Evolutionary conservation across 768 basidiomycete genomes (phyloP).

Genomic region (Tephrocybe sp.): DNA sequence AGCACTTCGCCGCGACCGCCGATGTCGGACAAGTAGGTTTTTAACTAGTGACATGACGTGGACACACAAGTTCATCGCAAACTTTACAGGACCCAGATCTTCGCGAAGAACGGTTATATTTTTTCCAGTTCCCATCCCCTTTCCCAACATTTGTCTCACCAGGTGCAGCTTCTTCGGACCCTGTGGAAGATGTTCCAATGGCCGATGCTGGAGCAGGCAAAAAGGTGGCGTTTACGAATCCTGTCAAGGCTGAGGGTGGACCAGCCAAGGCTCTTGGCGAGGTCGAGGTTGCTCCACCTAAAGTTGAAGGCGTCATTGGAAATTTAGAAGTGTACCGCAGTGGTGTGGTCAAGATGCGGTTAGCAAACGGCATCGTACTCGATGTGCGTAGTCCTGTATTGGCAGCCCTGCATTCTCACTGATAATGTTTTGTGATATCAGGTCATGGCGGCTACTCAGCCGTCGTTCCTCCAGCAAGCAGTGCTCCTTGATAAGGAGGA

Average conservation of each 20-base stretch:
- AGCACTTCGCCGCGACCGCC: slow-evolving; percentile 57
- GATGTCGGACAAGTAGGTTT: slow-evolving; percentile 38
- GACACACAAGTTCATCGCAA: not conserved
- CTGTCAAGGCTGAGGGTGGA: slow-evolving; percentile 49
- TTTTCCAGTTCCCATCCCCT: slow-evolving; percentile 88
- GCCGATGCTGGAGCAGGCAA: slow-evolving; percentile 33
- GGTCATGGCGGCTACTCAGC: slow-evolving; percentile 81
- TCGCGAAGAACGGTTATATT: slow-evolving; percentile 71
- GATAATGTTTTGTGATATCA: slow-evolving; percentile 24
- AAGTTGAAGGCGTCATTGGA: slow-evolving; percentile 78
- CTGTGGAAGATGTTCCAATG: slow-evolving; percentile 31
- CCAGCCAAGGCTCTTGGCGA: slow-evolving; percentile 25
- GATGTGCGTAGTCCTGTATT: slow-evolving; percentile 54
- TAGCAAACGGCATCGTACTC: slow-evolving; percentile 78
- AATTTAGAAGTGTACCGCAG: slow-evolving; percentile 83
- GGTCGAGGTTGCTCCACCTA: slow-evolving; percentile 22
- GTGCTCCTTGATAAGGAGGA: slow-evolving; percentile 64
- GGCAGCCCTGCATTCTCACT: not conserved
- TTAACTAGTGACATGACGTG: not conserved
- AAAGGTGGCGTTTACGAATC: slow-evolving; percentile 65
- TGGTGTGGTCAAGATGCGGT: slow-evolving; percentile 83
- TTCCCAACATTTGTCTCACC: slow-evolving; percentile 72
- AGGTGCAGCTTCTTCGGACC: slow-evolving; percentile 25
- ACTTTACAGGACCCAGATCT: slow-evolving; percentile 38
- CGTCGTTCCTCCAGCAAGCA: slow-evolving; percentile 88